These are phyloP conservation scores for Lipomyces spencermartinsiae DNA, from an alignment of 805 yeast species.

Conservation along the genomic window DNA sequence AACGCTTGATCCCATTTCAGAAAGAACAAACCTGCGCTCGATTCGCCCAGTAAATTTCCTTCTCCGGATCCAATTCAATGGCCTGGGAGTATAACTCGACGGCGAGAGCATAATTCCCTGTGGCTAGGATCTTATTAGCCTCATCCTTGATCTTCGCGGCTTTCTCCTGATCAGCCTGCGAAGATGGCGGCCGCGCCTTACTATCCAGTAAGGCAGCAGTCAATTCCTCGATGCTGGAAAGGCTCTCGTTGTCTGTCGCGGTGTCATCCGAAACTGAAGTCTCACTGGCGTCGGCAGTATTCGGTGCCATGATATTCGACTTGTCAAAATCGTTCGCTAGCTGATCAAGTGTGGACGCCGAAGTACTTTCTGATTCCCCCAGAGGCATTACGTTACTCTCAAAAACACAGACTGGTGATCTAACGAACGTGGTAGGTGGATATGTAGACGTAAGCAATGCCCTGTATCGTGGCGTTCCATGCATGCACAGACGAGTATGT, in stretches of 20 bases:
- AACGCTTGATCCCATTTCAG: conserved; percentile 30
- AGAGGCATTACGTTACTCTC: background rate
- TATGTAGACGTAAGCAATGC: background rate
- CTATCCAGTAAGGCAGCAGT: background rate
- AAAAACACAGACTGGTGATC: background rate
- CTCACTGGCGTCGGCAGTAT: conserved; percentile 1
- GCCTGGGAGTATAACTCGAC: conserved; percentile 82
- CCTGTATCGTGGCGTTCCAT: background rate
- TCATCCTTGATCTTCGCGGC: conserved; percentile 84
- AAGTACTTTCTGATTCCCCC: background rate
- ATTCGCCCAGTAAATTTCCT: conserved; percentile 89
- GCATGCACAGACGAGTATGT: background rate
- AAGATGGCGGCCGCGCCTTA: conserved; percentile 14
- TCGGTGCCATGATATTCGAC: conserved; percentile 1
- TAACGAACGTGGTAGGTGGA: background rate
- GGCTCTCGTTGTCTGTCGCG: conserved; percentile 13
- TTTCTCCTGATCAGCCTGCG: conserved; percentile 60
- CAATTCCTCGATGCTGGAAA: conserved; percentile 17
- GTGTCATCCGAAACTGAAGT: background rate
- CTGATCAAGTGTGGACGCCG: conserved; percentile 7
- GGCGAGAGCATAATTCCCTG: conserved; percentile 72
- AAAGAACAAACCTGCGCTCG: conserved; percentile 61
- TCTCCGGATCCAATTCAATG: conserved; percentile 67
- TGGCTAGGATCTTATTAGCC: conserved; percentile 89
- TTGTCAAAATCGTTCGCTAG: conserved; percentile 7